Evolutionary conservation across 352 stramenopile species (phyloP), one percentile per base, ranked within the genome.

Genomic region (Phytophthora kernoviae): DNA sequence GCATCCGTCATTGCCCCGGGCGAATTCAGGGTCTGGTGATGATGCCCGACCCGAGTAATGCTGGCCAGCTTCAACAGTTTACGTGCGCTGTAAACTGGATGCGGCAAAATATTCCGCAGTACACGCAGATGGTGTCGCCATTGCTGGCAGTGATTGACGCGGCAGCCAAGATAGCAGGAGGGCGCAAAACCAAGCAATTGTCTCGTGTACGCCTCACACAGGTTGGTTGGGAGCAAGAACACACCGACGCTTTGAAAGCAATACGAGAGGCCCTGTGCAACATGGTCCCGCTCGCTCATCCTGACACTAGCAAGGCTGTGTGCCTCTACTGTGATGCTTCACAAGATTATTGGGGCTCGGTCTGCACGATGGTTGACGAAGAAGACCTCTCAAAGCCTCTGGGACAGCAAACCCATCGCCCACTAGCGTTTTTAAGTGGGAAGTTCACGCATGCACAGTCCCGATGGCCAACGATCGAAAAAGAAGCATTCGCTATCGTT

Each of bases 401-500:
- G 0, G 53, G 62, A 18, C 30, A 51, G 1, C 41, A 57, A 5
- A n/a, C 40, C 0, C 32, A 58, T 34, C 27, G 5, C 1, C 27
- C 33, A 21, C 45, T 61, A 2, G 54, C 42, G 5, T 54, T 54
- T 27, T 24, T 54, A 1, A 61, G 54, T 24, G 54, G 52, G 4
- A 7, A n/a, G 1, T 50, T 68, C 51, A 12, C 30, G 1, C 39
- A 40, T 22, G 18, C n/a, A 3, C 2, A 40, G 22, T 21, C 1
- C 4, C 41, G 52, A 0, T 70, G 59, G 59, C 24, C 24, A 17
- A 55, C 62, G 0, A 62, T 75, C 14, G 65, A 62, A 17, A 73
- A 66, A 26, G 54, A 74, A 33, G 64, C 47, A 0, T 68, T 55
- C 26, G 51, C 63, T 0, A 63, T 67, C 2, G 22, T 64, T 4